A percentile compares a stretch with the other conserved stretches of the same genome.
Evolutionary conservation across 2,329 filamentous ascomycete species (phyloP).

Genomic region (Parafenestella ontariensis): DNA sequence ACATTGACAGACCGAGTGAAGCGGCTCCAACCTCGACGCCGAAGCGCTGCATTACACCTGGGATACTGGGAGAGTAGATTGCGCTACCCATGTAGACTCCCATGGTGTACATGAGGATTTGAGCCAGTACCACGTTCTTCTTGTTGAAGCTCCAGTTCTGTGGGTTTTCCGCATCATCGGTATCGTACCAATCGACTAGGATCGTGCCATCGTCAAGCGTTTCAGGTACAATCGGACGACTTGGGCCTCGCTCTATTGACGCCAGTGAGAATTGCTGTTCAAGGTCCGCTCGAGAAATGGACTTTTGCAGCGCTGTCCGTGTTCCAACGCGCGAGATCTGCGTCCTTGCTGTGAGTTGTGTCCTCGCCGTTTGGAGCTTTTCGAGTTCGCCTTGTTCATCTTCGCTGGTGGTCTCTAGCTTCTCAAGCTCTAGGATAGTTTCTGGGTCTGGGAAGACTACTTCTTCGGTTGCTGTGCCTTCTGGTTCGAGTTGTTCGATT

Average conservation of each 20-base stretch:
- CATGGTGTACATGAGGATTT: slow-evolving; percentile 66
- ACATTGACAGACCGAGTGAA: slow-evolving; percentile 66
- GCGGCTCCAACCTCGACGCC: slow-evolving; percentile 60
- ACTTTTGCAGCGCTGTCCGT: slow-evolving; percentile 44
- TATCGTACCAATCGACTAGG: slow-evolving; percentile 55
- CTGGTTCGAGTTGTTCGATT: slow-evolving; percentile 12
- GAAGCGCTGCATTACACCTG: slow-evolving; percentile 61
- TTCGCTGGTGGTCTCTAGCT: slow-evolving; percentile 19
- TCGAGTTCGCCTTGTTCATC: slow-evolving; percentile 38
- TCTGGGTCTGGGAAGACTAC: slow-evolving; percentile 31
- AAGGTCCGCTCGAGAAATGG: slow-evolving; percentile 49
- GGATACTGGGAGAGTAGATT: slow-evolving; percentile 57
- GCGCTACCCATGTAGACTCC: slow-evolving; percentile 63
- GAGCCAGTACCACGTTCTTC: slow-evolving; percentile 45
- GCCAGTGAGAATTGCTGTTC: slow-evolving; percentile 49
- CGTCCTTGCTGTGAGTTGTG: slow-evolving; percentile 32
- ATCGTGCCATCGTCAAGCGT: slow-evolving; percentile 48
- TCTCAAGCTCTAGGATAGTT: slow-evolving; percentile 34
- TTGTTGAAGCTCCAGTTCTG: slow-evolving; percentile 49
- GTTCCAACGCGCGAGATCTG: slow-evolving; percentile 48
- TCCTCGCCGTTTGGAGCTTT: slow-evolving; percentile 41
- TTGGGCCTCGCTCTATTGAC: slow-evolving; percentile 44
- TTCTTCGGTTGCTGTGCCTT: slow-evolving; percentile 34
- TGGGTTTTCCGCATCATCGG: slow-evolving; percentile 49
- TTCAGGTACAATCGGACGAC: slow-evolving; percentile 45